A percentile compares a stretch with the other conserved stretches of the same genome.
Evolutionary conservation across 139 green algal genomes (phyloP).

Genomic region (Nannochloris sp.): DNA sequence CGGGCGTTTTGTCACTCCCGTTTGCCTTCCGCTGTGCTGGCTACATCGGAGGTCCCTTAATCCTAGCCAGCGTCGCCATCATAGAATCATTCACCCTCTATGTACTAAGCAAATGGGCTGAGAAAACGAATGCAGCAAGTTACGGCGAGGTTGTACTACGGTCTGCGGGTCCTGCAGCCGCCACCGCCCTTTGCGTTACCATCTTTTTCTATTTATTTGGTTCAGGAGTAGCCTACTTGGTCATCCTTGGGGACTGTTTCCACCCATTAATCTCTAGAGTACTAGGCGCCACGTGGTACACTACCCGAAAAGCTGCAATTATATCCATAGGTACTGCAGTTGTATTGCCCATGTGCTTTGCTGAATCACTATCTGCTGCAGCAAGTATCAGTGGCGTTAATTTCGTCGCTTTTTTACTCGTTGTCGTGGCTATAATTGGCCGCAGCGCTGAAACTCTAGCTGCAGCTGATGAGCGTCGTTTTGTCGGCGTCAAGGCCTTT

Average conservation of each 20-base stretch:
- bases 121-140: conserved; percentile 24
- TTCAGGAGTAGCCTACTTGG: conserved; percentile 47
- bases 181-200: conserved; percentile 31
- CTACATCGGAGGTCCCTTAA: conserved; percentile 42
- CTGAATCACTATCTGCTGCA: not conserved
- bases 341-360: not conserved
- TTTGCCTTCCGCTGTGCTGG: conserved; percentile 61
- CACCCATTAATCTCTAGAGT: conserved; percentile 14
- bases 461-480: not conserved
- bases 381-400: conserved; percentile 29
- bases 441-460: conserved; percentile 26
- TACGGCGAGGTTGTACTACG: conserved; percentile 29
- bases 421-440: conserved; percentile 28
- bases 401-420: conserved; percentile 13
- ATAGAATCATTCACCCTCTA: conserved; percentile 62
- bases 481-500: not conserved
- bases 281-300: not conserved
- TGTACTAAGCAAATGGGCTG: conserved; percentile 45
- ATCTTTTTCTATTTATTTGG: conserved; percentile 59
- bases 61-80: conserved; percentile 33
- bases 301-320: not conserved
- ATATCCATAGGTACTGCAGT: not conserved
- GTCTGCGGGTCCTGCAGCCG: conserved; percentile 49
- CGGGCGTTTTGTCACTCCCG: conserved; percentile 63
- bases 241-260: conserved; percentile 69